Evolutionary conservation across 2,329 filamentous ascomycete genomes (phyloP), one percentile per base, ranked within the genome.

Genomic region (Drechslerella dactyloides): DNA sequence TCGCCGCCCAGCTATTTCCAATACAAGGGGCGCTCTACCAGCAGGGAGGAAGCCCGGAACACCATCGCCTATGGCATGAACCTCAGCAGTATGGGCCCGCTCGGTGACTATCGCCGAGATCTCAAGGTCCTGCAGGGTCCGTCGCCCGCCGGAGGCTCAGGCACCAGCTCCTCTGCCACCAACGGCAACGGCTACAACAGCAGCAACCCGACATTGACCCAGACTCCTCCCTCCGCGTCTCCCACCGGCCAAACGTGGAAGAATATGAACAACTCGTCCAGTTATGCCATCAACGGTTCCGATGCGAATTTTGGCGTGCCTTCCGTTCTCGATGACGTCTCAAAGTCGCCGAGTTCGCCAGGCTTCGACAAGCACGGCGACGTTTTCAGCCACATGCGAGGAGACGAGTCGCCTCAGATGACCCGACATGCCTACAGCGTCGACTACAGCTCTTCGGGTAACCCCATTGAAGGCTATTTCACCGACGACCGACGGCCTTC

Each of bases 401-500:
- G 59, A n/a, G 66, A 70, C 59, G 66, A 70, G 21, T 70, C 66
- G 48, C 59, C 59, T 15, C 66, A 64, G 40, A 59, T 54, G 54
- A 58, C 46, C 30, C 59, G 66, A 54, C 59, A 62, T 46, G 46
- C 44, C 30, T 53, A 59, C 27, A 60, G 59, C 52, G 30, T 70
- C 46, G 66, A 64, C 30, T 70, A 59, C 37, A 48, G 40, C 59
- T 70, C 54, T 56, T 64, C 66, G 30, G 66, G 54, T 30, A 70
- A 60, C 37, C 54, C 59, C 21, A 70, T 70, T 13, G 76, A 77
- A 58, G 65, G 74, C 48, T 77, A 76, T 68, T 77, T 74, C 52
- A 66, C 63, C 30, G 90, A 96, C 77, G 89, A 90, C 76, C 84
- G 94, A 74, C 86, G 93, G 55, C 93, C 93, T 1, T 97, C 94